Percentiles rank a stretch among this genome's conserved stretches.
phyloP scores from a whole-genome alignment of 495 filamentous ascomycete genomes.

The Penicillium riverlandense region DNA sequence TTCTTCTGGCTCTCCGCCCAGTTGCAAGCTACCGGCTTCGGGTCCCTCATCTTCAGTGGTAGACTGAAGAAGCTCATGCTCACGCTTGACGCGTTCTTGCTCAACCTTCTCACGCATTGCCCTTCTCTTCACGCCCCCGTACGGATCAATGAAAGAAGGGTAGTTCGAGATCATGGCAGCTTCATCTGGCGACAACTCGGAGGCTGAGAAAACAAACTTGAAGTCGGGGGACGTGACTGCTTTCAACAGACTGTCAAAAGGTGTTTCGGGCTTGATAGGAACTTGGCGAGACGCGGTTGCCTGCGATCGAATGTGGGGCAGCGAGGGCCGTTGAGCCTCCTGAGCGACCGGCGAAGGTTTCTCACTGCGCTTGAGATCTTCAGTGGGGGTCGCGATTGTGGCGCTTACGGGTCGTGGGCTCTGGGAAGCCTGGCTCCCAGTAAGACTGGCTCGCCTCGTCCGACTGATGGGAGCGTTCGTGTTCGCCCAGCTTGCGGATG shows the following conservation, averaged over 20 bases:
- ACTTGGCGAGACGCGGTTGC: conserved; percentile 12
- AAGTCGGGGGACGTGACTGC: conserved; percentile 50
- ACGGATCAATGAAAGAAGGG: conserved; percentile 73
- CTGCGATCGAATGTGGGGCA: conserved; percentile 17
- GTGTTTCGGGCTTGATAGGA: conserved; percentile 18
- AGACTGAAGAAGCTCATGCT: conserved; percentile 50
- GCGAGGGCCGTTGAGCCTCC: conserved; percentile 16
- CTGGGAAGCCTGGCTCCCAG: conserved; percentile 68
- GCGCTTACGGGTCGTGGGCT: conserved; percentile 69
- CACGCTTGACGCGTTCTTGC: conserved; percentile 53
- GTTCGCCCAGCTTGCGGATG: conserved; percentile 87
- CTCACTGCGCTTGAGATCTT: conserved; percentile 32
- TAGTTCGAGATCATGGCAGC: conserved; percentile 50
- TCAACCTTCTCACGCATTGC: conserved; percentile 60
- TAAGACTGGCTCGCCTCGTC: conserved; percentile 66
- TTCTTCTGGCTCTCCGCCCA: conserved; percentile 88
- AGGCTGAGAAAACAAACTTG: conserved; percentile 51
- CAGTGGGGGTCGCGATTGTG: conserved; percentile 41
- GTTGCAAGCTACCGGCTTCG: conserved; percentile 78
- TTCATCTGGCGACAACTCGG: conserved; percentile 45
- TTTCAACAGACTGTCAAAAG: conserved; percentile 43
- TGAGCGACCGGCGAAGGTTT: conserved; percentile 23
- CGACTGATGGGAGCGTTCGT: conserved; percentile 62
- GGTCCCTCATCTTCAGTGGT: conserved; percentile 49
- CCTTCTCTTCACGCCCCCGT: conserved; percentile 69